phyloP scores from a whole-genome alignment of 768 basidiomycete species.

The Phallus indusiatus region DNA sequence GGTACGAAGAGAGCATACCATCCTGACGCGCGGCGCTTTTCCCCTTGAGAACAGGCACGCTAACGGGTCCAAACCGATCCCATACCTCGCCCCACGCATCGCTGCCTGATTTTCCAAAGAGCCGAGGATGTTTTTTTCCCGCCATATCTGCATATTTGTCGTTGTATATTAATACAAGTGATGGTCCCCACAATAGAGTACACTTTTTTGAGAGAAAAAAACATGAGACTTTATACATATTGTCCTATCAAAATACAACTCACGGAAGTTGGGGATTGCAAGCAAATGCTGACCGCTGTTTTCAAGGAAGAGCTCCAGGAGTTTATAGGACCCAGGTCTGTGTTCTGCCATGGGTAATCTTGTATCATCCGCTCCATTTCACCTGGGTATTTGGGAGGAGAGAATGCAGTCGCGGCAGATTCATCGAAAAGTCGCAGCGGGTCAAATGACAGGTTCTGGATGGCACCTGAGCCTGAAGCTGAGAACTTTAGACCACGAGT shows the following conservation, averaged over 20 bases:
- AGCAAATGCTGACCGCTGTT: conserved; percentile 9
- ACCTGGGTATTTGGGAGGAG: background rate
- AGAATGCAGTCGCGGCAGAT: background rate
- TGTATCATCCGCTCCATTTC: conserved; percentile 12
- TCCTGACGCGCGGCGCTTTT: conserved; percentile 14
- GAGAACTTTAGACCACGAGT: background rate
- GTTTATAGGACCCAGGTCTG: conserved; percentile 9
- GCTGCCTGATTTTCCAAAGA: conserved; percentile 15
- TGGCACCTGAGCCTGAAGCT: background rate
- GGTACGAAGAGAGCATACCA: conserved; percentile 9
- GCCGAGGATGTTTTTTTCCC: conserved; percentile 16
- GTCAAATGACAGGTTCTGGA: background rate
- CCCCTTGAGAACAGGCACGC: conserved; percentile 12
- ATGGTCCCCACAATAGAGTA: conserved; percentile 17
- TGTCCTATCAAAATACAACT: background rate
- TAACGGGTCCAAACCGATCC: conserved; percentile 16
- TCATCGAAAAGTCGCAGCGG: background rate
- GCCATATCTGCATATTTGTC: conserved; percentile 17
- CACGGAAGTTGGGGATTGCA: conserved; percentile 11
- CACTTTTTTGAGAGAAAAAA: conserved; percentile 5
- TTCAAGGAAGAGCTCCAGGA: conserved; percentile 12
- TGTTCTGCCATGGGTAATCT: conserved; percentile 14
- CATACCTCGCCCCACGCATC: conserved; percentile 19
- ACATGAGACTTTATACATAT: background rate
- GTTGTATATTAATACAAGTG: conserved; percentile 16